These are phyloP conservation scores for Schizosaccharomyces osmophilus DNA, from an alignment of 805 yeast genomes.

Conservation along the genomic window DNA sequence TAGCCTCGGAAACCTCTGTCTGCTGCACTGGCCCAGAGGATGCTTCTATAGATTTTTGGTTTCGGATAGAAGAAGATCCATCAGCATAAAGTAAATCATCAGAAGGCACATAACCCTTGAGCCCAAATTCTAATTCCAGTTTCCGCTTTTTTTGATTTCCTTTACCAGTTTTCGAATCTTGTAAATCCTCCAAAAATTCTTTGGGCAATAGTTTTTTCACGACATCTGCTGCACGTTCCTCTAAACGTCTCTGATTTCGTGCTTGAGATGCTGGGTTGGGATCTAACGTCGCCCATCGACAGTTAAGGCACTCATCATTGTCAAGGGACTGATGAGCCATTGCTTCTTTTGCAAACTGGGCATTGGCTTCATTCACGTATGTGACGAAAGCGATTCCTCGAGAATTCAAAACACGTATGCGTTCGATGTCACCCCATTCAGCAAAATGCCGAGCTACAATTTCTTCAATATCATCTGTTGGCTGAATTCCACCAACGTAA, in stretches of 20 bases:
- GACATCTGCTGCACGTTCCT: slow-evolving; percentile 27
- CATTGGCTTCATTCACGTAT: slow-evolving; percentile 39
- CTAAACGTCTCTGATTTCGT: slow-evolving; percentile 25
- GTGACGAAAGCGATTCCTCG: slow-evolving; percentile 63
- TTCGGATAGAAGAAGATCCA: slow-evolving; percentile 3
- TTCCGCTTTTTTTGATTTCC: slow-evolving; percentile 6
- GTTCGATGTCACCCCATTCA: slow-evolving; percentile 54
- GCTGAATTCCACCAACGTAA: slow-evolving; percentile 39
- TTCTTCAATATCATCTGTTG: slow-evolving; percentile 20
- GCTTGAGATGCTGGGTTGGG: slow-evolving; percentile 46
- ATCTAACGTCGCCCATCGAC: slow-evolving; percentile 79
- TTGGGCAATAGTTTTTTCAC: slow-evolving; percentile 17
- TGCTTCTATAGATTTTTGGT: neutral
- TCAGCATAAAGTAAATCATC: slow-evolving; percentile 10
- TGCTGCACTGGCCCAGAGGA: neutral
- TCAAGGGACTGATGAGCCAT: slow-evolving; percentile 63
- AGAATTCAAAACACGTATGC: slow-evolving; percentile 32
- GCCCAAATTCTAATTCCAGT: slow-evolving; percentile 7
- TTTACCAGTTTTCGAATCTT: neutral
- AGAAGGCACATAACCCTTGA: slow-evolving; percentile 12
- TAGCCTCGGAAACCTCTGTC: neutral
- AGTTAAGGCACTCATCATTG: slow-evolving; percentile 37
- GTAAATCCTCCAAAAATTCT: slow-evolving; percentile 6
- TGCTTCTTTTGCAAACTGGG: slow-evolving; percentile 90
- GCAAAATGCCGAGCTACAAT: slow-evolving; percentile 27